Evolutionary conservation across 306 rosid species (phyloP).

Genomic region (Herpetospermum pedunculosum): DNA sequence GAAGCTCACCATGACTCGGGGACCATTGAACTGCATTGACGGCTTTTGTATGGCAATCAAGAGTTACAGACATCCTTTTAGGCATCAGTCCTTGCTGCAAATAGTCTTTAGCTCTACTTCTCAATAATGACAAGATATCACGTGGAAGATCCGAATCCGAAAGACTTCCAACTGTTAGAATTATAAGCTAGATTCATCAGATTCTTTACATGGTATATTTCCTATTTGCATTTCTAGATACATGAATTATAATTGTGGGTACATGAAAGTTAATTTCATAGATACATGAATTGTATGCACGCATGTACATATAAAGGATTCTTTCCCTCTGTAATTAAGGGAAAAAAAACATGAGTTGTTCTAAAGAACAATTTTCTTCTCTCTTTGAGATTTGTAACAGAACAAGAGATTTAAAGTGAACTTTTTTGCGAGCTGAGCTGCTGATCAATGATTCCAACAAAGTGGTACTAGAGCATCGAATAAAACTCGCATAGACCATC

Average conservation of each 20-base stretch:
- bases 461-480: not conserved
- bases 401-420: not conserved
- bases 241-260: not conserved
- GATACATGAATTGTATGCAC: not conserved
- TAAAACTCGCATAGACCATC: no score
- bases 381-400: not conserved
- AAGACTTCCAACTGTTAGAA: constrained; percentile 42
- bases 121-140: constrained; percentile 40
- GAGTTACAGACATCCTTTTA: constrained; percentile 35
- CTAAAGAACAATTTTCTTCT: not conserved
- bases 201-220: not conserved
- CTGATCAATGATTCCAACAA: not conserved
- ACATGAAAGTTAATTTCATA: not conserved
- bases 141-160: constrained; percentile 39
- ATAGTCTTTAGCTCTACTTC: constrained; percentile 28
- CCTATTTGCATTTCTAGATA: not conserved
- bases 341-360: not conserved
- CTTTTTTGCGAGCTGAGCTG: no score
- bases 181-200: constrained; percentile 1
- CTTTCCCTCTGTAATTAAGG: not conserved
- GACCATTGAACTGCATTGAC: constrained; percentile 80
- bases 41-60: constrained; percentile 49
- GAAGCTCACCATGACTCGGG: constrained; percentile 46
- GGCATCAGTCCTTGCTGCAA: constrained; percentile 18
- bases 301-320: not conserved